phyloP scores from a whole-genome alignment of 2,329 filamentous ascomycete species.

The Lachnellula subtilissima region DNA sequence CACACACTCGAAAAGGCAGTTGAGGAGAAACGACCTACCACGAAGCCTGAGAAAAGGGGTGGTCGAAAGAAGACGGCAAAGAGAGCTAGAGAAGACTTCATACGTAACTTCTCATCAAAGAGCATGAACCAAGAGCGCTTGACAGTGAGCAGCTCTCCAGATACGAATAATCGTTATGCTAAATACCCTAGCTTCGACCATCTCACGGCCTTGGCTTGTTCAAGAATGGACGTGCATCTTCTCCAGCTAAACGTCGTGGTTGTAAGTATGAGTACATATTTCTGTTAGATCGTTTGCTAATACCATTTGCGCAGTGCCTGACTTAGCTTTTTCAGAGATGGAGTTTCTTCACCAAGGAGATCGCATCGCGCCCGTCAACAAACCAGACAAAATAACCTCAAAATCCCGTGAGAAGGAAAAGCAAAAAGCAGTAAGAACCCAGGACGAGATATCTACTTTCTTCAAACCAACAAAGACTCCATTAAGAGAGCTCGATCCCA shows the following conservation, averaged over 20 bases:
- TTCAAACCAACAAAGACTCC: conserved; percentile 22
- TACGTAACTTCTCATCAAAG: conserved; percentile 51
- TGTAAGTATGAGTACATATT: conserved; percentile 30
- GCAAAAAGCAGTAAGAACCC: conserved; percentile 13
- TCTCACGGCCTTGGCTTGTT: conserved; percentile 40
- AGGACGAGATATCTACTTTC: conserved; percentile 28
- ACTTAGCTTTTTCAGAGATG: conserved; percentile 51
- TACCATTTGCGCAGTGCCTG: conserved; percentile 38
- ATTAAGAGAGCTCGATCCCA: conserved; percentile 9
- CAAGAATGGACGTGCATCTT: conserved; percentile 39
- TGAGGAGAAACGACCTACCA: background rate
- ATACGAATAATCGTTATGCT: background rate
- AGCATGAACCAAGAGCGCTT: conserved; percentile 48
- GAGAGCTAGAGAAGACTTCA: conserved; percentile 40
- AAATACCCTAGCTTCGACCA: conserved; percentile 34
- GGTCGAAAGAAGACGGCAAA: conserved; percentile 19
- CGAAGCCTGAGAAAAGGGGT: conserved; percentile 26
- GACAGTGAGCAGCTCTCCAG: conserved; percentile 39
- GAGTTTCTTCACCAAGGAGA: conserved; percentile 36
- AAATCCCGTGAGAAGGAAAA: conserved; percentile 26
- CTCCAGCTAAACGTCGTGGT: conserved; percentile 32
- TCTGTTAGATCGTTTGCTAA: background rate
- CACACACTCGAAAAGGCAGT: conserved; percentile 19
- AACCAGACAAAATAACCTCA: conserved; percentile 26
- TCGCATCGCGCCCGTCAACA: conserved; percentile 13